phyloP scores from a whole-genome alignment of 2,329 filamentous ascomycete genomes.

The Cryphonectria nitschkei region DNA sequence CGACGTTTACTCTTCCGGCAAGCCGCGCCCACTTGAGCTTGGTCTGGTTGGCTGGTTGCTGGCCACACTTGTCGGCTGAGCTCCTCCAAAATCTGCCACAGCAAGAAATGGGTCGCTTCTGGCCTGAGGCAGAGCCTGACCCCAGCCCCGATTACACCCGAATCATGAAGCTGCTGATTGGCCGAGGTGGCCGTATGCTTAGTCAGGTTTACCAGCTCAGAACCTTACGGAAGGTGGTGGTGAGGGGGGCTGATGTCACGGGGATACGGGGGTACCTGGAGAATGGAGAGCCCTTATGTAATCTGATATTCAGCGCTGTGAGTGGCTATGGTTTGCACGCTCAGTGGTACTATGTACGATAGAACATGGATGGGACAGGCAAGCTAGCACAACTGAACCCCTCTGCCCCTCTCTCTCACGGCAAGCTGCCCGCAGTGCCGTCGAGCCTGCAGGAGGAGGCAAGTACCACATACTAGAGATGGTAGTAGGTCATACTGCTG shows the following conservation, averaged over 20 bases:
- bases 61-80: constrained; percentile 17
- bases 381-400: no score
- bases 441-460: background rate
- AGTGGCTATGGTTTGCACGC: background rate
- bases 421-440: constrained; percentile 7
- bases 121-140: constrained; percentile 24
- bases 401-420: background rate
- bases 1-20: constrained; percentile 25
- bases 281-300: background rate
- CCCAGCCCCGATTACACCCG: constrained; percentile 20
- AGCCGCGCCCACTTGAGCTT: constrained; percentile 17
- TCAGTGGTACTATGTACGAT: background rate
- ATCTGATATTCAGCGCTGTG: background rate
- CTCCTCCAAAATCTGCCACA: constrained; percentile 16
- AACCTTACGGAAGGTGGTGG: no score
- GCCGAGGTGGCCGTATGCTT: background rate
- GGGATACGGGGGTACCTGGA: background rate
- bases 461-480: background rate
- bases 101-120: constrained; percentile 11
- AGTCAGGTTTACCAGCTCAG: constrained; percentile 3
- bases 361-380: background rate
- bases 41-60: constrained; percentile 14
- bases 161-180: constrained; percentile 21
- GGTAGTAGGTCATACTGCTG: background rate
- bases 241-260: background rate